Conservation (phyloP, 192 early-diverging fungal species). For the Jimgerdemannia flammicorona region DNA sequence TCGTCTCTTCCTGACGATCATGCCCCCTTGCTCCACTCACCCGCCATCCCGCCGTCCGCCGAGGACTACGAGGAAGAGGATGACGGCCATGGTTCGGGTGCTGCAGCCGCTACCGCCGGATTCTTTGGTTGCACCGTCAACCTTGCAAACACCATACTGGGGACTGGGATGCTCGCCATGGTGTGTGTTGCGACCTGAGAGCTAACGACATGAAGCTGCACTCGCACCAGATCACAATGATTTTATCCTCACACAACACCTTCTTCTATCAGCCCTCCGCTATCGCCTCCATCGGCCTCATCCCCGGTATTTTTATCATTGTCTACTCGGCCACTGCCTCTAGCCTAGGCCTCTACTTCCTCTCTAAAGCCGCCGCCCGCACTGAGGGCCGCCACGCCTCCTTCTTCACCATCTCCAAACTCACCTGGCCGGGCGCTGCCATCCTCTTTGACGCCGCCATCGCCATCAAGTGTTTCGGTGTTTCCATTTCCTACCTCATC, state of each 20-base stretch:
- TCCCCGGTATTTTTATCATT: constrained; percentile 79
- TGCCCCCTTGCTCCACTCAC: background rate
- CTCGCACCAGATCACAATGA: no score
- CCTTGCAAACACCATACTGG: constrained; percentile 93
- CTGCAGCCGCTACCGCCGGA: constrained; percentile 47
- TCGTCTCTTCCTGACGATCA: background rate
- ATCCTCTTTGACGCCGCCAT: constrained; percentile 94
- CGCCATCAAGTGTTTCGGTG: constrained; percentile 98
- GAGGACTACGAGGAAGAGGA: background rate
- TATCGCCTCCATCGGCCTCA: constrained; percentile 79
- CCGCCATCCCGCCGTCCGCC: background rate
- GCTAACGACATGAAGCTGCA: no score
- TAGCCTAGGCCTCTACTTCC: constrained; percentile 79
- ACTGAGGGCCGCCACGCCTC: constrained; percentile 76
- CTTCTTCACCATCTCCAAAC: constrained; percentile 86
- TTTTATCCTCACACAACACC: no score
- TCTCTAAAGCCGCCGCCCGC: constrained; percentile 72
- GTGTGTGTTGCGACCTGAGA: constrained; percentile 30
- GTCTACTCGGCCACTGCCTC: constrained; percentile 71
- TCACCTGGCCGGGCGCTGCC: constrained; percentile 89
- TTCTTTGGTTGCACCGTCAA: constrained; percentile 71
- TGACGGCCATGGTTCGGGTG: background rate
- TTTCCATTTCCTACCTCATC: constrained; percentile 90
- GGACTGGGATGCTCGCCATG: constrained; percentile 98
- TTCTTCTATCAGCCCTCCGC: constrained; percentile 63